phyloP scores from a whole-genome alignment of 805 yeast genomes.

The Monosporozyma aquatica region DNA sequence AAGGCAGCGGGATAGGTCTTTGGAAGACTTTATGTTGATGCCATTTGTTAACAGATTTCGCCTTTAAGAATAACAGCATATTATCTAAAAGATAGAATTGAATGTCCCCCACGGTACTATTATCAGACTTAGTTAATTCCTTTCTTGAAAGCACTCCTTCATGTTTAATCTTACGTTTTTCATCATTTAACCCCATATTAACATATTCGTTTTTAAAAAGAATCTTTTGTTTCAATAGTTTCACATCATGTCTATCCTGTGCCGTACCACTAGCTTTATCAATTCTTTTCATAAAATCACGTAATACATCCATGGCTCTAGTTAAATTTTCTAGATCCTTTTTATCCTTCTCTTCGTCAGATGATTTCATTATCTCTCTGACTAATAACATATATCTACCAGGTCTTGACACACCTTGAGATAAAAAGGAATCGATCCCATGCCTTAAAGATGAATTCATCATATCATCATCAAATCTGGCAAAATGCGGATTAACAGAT shows the following conservation, averaged over 20 bases:
- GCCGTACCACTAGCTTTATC: constrained; percentile 89
- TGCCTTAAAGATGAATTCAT: constrained; percentile 49
- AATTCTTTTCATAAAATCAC: constrained; percentile 59
- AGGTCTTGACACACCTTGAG: constrained; percentile 92
- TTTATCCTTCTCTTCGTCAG: constrained; percentile 61
- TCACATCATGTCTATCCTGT: constrained; percentile 82
- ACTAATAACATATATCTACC: constrained; percentile 86
- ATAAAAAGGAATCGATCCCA: constrained; percentile 84
- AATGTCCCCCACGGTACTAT: constrained; percentile 46
- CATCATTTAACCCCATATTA: constrained; percentile 76
- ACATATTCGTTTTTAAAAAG: constrained; percentile 77
- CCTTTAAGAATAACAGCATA: constrained; percentile 73
- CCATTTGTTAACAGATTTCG: constrained; percentile 77
- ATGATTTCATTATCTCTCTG: constrained; percentile 76
- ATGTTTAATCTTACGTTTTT: constrained; percentile 56
- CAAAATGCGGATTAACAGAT: constrained; percentile 80
- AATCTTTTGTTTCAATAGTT: constrained; percentile 76
- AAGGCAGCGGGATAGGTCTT: constrained; percentile 74
- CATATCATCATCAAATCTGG: constrained; percentile 84
- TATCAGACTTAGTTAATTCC: constrained; percentile 24
- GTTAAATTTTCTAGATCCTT: constrained; percentile 41
- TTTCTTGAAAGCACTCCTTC: constrained; percentile 31
- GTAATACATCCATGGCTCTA: constrained; percentile 66
- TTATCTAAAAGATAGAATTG: constrained; percentile 86
- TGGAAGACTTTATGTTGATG: constrained; percentile 89